phyloP scores from a whole-genome alignment of 148 eudicot species.

The Heliosperma pusillum region DNA sequence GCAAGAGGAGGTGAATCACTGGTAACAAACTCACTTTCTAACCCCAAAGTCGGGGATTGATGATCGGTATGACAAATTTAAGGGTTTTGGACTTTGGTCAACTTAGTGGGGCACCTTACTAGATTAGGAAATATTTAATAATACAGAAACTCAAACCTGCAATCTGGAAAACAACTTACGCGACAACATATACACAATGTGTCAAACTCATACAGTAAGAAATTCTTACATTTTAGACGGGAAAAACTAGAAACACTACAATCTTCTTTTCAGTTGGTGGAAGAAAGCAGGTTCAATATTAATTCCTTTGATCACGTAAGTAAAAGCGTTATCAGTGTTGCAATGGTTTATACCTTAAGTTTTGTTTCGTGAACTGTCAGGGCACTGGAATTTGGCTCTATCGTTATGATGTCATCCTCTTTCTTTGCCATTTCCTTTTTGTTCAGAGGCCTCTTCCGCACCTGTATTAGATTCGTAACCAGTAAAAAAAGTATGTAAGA shows the following conservation, averaged over 20 bases:
- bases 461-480: slow-evolving; percentile 38
- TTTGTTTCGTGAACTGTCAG: slow-evolving; percentile 80
- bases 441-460: slow-evolving; percentile 82
- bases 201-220: background rate
- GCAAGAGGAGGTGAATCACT: background rate
- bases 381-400: slow-evolving; percentile 45
- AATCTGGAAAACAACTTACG: background rate
- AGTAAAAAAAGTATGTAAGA: slow-evolving; percentile 9
- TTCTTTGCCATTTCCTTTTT: slow-evolving; percentile 64
- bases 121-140: background rate
- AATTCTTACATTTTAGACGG: background rate
- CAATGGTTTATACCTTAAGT: slow-evolving; percentile 43
- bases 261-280: background rate
- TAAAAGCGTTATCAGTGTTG: background rate
- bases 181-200: background rate
- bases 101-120: background rate
- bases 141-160: slow-evolving; percentile 5
- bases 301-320: background rate
- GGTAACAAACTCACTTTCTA: background rate
- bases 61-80: background rate
- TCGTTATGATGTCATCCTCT: slow-evolving; percentile 70
- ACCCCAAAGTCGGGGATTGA: background rate
- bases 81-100: background rate
- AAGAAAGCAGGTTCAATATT: background rate
- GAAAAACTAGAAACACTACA: background rate